A percentile compares a stretch with the other conserved stretches of the same genome.
Evolutionary conservation across 768 basidiomycete species (phyloP).

Genomic region (Mycena alexandri): DNA sequence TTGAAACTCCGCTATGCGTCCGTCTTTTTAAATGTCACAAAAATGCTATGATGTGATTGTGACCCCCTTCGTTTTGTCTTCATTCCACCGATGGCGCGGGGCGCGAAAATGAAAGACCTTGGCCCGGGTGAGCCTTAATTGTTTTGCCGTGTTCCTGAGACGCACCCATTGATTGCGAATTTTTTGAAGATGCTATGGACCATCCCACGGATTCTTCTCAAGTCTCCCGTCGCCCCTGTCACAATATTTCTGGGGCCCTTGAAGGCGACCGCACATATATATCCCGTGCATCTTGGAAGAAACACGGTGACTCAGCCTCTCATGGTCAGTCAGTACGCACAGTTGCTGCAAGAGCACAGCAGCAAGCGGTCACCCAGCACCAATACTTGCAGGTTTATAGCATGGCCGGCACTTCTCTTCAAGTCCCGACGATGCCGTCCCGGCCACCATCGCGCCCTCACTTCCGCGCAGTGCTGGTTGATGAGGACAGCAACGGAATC

Average conservation of each 20-base stretch:
- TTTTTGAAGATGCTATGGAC: no score
- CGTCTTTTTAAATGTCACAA: constrained; percentile 26
- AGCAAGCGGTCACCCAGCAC: neutral
- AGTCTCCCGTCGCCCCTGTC: no score
- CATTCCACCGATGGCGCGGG: constrained; percentile 3
- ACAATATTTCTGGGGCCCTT: no score
- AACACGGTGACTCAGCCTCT: no score
- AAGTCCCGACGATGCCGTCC: neutral
- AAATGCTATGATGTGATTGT: neutral
- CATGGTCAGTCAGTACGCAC: neutral
- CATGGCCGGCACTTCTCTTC: constrained; percentile 1
- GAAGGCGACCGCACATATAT: no score
- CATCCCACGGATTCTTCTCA: no score
- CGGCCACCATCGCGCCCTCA: neutral
- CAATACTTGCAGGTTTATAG: constrained; percentile 3
- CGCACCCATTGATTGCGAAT: no score
- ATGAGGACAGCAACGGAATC: constrained; percentile 21
- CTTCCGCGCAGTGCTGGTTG: neutral
- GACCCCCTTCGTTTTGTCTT: no score
- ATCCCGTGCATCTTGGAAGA: no score
- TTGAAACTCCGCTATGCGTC: no score
- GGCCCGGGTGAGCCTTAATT: neutral
- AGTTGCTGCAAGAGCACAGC: neutral
- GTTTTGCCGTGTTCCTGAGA: no score
- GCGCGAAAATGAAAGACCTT: constrained; percentile 14